These are phyloP conservation scores for Plasmodium gaboni DNA, from an alignment of 169 alveolate species.

Conservation along the genomic window DNA sequence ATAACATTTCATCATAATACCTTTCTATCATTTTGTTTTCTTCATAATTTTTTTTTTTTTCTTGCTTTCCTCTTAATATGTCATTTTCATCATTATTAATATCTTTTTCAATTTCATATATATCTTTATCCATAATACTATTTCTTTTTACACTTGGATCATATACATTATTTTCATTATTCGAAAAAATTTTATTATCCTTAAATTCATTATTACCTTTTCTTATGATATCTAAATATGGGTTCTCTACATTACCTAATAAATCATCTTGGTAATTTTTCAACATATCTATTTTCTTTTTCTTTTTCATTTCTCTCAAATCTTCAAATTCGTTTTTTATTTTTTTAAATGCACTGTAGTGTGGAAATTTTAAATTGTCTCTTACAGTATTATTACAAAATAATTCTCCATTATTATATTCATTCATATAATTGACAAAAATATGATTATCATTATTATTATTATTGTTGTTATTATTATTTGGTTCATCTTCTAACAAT, in stretches of 20 bases:
- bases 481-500: neutral
- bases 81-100: neutral
- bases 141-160: too few relatives aligned
- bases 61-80: neutral
- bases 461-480: neutral
- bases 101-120: neutral
- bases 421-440: neutral
- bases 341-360: neutral
- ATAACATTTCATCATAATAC: neutral
- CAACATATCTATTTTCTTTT: neutral
- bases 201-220: neutral
- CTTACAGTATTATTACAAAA: too few relatives aligned
- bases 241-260: neutral
- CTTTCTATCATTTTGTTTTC: constrained; percentile 1
- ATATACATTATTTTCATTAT: too few relatives aligned
- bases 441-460: neutral
- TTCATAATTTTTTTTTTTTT: neutral
- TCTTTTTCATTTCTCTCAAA: neutral
- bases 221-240: neutral
- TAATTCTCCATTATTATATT: neutral
- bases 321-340: constrained; percentile 8
- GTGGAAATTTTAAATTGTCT: neutral
- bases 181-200: neutral
- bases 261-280: too few relatives aligned
- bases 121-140: neutral